phyloP scores from a whole-genome alignment of 805 yeast species.

The Saccharomycopsis sp. region DNA sequence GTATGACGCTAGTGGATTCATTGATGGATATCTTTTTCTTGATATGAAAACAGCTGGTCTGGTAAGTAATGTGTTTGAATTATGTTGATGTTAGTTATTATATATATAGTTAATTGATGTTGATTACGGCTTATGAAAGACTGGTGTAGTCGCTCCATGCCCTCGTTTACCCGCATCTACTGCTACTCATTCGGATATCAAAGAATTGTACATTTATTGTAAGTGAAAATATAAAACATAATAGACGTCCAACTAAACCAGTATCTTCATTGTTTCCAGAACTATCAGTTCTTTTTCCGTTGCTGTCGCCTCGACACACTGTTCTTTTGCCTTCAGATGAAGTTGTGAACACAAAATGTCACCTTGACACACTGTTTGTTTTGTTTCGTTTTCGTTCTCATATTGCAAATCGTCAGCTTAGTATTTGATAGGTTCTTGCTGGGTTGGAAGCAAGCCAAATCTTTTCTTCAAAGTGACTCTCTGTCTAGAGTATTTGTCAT shows the following conservation, averaged over 20 bases:
- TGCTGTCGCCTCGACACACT: not conserved
- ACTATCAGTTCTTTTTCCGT: not conserved
- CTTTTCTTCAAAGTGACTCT: conserved; percentile 97
- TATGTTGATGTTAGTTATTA: no score
- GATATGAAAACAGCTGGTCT: no score
- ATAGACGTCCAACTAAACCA: not conserved
- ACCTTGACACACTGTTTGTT: not conserved
- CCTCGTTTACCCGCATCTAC: no score
- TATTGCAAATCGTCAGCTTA: no score
- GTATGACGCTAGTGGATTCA: no score
- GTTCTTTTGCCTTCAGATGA: not conserved
- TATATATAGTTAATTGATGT: no score
- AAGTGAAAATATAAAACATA: not conserved
- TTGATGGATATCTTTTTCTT: no score
- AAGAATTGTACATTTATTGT: not conserved
- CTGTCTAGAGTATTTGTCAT: conserved; percentile 98
- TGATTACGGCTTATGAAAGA: no score
- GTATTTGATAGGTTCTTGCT: conserved; percentile 33
- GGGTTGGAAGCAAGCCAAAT: conserved; percentile 81
- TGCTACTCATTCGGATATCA: not conserved
- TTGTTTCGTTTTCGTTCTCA: no score
- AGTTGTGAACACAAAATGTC: no score
- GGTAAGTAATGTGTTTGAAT: no score
- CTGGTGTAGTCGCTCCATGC: no score
- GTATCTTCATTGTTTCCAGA: not conserved